Base-by-base conservation (phyloP, 768 basidiomycete genomes). In the Russula foetens region DNA sequence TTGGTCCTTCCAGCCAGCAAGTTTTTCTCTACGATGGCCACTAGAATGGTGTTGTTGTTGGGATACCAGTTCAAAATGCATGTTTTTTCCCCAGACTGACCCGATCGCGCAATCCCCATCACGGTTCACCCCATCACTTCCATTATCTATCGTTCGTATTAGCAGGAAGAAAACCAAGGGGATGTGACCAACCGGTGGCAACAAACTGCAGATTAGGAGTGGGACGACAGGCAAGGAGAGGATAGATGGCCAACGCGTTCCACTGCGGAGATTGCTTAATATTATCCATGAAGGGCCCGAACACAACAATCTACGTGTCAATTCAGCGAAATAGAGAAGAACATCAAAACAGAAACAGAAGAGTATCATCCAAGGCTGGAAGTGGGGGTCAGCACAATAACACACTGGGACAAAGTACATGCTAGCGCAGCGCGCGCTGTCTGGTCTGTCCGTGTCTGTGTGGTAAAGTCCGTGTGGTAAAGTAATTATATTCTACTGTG, bases 241-340 rank as follows among this genome's bases (percentile, higher is more conserved):
- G 87, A 65, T 97, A 98, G 57, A 98, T 92, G 0, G 84, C 88
- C 0, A 90, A 90, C 7, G 93, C 86, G 94, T 96, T 23, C 96
- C 96, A 41, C 92, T 92, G 35, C 9, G 31, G n/a, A 48, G 38
- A 35, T 15, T 11, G 19, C 21, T 21, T n/a, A 35, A 35, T 1
- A 8, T 38, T 21, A n/a, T 52, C 7, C n/a, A 15, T 19, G 3
- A 54, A 7, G 17, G 45, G n/a, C 44, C 33, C 44, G 7, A 4
- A 51, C 21, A 52, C 84, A 21, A 17, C 29, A 14, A 31, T 11
- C 53, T n/a, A 93, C 93, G 94, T 81, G 66, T 95, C 92, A 14
- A 90, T 70, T 0, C 85, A 88, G 8, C 71, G 72, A 15, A 86
- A 69, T n/a, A 43, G 6, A 17, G 50, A 17, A 46, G n/a, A n/a